phyloP scores from a whole-genome alignment of 2,329 filamentous ascomycete species.

The Aureobasidium namibiae region DNA sequence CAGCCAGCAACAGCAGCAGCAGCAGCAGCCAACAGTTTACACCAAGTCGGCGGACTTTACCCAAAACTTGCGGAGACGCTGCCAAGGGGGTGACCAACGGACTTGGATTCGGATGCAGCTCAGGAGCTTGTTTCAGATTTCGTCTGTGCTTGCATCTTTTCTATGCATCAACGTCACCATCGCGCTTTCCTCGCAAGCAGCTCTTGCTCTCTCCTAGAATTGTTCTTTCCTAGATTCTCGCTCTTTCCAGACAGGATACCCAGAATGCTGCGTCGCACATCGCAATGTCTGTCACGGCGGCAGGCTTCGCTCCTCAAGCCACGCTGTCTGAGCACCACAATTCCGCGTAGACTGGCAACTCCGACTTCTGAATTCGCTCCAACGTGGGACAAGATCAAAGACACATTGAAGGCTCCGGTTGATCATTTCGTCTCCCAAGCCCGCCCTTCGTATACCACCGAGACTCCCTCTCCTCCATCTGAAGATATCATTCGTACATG shows the following conservation, averaged over 20 bases:
- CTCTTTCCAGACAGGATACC: neutral
- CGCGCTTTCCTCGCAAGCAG: neutral
- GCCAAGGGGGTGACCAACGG: neutral
- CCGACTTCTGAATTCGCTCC: conserved; percentile 5
- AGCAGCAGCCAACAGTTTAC: neutral
- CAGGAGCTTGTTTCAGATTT: conserved; percentile 1
- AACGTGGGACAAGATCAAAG: conserved; percentile 9
- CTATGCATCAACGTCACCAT: conserved; percentile 3
- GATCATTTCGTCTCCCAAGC: neutral
- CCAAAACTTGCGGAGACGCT: conserved; percentile 1
- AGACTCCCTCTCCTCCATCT: neutral
- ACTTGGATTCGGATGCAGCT: neutral
- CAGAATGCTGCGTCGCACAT: conserved; percentile 2
- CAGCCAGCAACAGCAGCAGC: neutral
- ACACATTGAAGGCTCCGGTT: neutral
- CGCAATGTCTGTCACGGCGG: neutral
- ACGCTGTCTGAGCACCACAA: conserved; percentile 1
- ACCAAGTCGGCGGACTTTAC: neutral
- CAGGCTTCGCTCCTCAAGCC: neutral
- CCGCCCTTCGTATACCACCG: neutral
- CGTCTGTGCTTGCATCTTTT: conserved; percentile 3
- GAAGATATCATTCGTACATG: neutral
- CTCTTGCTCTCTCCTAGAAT: no score
- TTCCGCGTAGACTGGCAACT: neutral
- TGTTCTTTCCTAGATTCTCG: no score